Base-by-base conservation (phyloP, 1,284 basidiomycete species). In the Taiwanofungus camphoratus region DNA sequence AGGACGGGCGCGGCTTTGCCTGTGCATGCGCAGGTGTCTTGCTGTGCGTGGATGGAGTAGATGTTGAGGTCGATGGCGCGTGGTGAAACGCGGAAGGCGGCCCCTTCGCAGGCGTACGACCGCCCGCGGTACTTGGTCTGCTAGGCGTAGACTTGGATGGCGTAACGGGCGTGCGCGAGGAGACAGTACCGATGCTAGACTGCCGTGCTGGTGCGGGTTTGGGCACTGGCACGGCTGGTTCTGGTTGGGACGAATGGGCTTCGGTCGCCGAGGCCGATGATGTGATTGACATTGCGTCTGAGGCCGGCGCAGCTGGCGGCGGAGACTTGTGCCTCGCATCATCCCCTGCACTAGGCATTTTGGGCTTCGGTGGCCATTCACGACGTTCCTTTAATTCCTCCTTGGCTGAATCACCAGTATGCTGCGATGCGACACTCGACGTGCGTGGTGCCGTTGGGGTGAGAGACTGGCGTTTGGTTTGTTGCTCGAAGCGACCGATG, bases 401-500 rank as follows among this genome's bases (percentile, higher is more conserved):
- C 60, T 74, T 79, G 22, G 68, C 64, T 8, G 77, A 69, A 58
- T 86, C 83, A 38, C 77, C 74, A 5, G 76, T 74, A 45, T 67
- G 66, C 54, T 85, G 59, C 32, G 77, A 54, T 19, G 71, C 63
- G 43, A 77, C 79, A 52, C 79, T 86, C 18, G 76, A 70, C 45
- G 77, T 77, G 39, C 83, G 76, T n/a, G 64, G 60, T 19, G 59
- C 46, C 31, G 53, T 52, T 18, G 67, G 58, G 4, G 61, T 51
- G 7, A 56, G 37, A 4, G 74, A 64, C 48, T 74, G 71, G 36
- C 77, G 74, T 62, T 87, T 87, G 45, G 70, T 77, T 64, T 86
- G 82, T 56, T 77, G 82, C 61, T 89, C 86, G 53, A 88, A 89
- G 46, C 82, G 76, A 36, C 85, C 86, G 56, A 89, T 88, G 64